Percentiles rank a stretch among this genome's conserved stretches.
These are phyloP conservation scores for Vicia sativa DNA, from an alignment of 306 rosid genomes.

Conservation along the genomic window DNA sequence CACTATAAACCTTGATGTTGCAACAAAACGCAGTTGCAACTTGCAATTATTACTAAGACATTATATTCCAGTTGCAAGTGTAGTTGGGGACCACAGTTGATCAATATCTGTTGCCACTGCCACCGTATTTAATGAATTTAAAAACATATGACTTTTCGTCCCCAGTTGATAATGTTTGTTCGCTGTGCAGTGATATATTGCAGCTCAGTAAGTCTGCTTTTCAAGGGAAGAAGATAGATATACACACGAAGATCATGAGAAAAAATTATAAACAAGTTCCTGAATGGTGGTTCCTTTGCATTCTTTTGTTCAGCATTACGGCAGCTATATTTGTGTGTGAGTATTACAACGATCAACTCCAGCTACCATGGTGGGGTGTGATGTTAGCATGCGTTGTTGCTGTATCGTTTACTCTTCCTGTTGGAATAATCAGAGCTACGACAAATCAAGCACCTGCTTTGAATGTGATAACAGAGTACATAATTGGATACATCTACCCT, in stretches of 20 bases:
- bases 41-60: not conserved
- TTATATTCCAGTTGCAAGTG: not conserved
- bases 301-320: slow-evolving; percentile 61
- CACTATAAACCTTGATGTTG: not conserved
- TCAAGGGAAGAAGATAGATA: slow-evolving; percentile 62
- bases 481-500: slow-evolving; percentile 80
- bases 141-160: no score
- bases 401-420: slow-evolving; percentile 71
- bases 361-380: slow-evolving; percentile 89
- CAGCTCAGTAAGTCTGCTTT: slow-evolving; percentile 73
- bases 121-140: no score
- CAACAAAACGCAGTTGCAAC: not conserved
- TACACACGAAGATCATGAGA: slow-evolving; percentile 85
- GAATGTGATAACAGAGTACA: slow-evolving; percentile 75
- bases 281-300: slow-evolving; percentile 76
- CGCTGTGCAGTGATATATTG: slow-evolving; percentile 62
- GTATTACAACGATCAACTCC: slow-evolving; percentile 63
- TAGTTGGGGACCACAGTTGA: not conserved
- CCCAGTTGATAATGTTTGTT: no score
- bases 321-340: slow-evolving; percentile 60
- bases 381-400: slow-evolving; percentile 71
- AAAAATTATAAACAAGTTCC: slow-evolving; percentile 69
- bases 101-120: not conserved
- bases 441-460: slow-evolving; percentile 72
- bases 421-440: slow-evolving; percentile 74